Percentiles rank a stretch among this genome's conserved stretches.
These are phyloP conservation scores for Cinchona pubescens DNA, from an alignment of 257 asterid genomes.

Conservation along the genomic window DNA sequence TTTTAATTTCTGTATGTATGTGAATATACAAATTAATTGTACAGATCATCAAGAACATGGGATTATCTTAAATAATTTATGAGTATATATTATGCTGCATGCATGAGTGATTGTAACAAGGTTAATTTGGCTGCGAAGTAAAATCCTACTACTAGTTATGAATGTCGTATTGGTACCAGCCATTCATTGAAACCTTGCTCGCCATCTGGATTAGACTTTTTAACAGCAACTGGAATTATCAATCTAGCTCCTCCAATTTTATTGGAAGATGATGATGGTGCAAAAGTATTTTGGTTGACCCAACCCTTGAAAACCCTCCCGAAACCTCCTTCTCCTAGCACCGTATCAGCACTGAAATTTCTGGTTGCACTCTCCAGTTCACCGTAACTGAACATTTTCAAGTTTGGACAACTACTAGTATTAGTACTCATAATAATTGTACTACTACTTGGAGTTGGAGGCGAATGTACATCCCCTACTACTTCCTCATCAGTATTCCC, in stretches of 20 bases:
- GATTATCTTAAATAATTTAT: too few relatives aligned
- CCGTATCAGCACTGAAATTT: constrained; percentile 41
- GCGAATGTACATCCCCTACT: background rate
- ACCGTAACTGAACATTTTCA: constrained; percentile 29
- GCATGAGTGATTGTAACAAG: background rate
- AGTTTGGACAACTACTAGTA: too few relatives aligned
- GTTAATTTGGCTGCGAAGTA: background rate
- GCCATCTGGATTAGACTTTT: constrained; percentile 78
- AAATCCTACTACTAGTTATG: too few relatives aligned
- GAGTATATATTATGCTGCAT: too few relatives aligned
- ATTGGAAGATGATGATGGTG: constrained; percentile 65
- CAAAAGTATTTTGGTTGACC: constrained; percentile 46
- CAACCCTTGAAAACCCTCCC: constrained; percentile 49
- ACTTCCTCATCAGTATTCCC: too few relatives aligned
- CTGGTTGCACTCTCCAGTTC: constrained; percentile 35
- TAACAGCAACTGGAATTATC: constrained; percentile 88
- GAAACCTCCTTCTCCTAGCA: constrained; percentile 48
- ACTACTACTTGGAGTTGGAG: background rate
- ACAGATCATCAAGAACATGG: too few relatives aligned
- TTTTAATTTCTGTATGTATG: too few relatives aligned
- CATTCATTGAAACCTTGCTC: constrained; percentile 90
- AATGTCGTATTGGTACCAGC: too few relatives aligned
- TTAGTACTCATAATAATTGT: too few relatives aligned
- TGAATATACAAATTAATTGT: too few relatives aligned
- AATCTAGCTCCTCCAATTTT: constrained; percentile 71